A percentile compares a stretch with the other conserved stretches of the same genome.
phyloP scores from a whole-genome alignment of 257 asterid species.

The Asclepias syriaca region DNA sequence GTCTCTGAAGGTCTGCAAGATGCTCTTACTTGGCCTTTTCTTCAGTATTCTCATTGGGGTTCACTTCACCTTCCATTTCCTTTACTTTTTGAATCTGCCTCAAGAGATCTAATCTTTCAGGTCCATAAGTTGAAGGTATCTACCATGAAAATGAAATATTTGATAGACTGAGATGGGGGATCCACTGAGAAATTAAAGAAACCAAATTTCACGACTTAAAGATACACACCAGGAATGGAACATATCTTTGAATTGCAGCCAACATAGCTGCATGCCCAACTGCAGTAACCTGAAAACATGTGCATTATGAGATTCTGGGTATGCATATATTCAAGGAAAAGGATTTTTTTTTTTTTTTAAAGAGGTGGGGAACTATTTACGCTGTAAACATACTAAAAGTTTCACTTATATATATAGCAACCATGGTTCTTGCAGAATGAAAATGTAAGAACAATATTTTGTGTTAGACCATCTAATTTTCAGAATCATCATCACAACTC shows the following conservation, averaged over 20 bases:
- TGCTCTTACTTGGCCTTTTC: constrained; percentile 30
- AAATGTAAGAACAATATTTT: background rate
- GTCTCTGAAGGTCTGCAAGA: background rate
- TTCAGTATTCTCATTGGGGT: constrained; percentile 39
- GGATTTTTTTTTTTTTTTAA: too few species aligned
- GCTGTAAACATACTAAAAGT: background rate
- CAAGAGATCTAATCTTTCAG: constrained; percentile 79
- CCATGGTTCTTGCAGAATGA: background rate
- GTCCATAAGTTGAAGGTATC: constrained; percentile 97
- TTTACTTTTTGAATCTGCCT: constrained; percentile 94
- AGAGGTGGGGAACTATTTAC: too few species aligned
- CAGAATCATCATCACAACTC: too few species aligned
- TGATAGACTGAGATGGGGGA: constrained; percentile 17
- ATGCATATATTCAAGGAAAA: constrained; percentile 16
- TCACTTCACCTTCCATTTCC: constrained; percentile 71
- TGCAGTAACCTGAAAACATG: constrained; percentile 76
- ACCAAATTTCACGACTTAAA: constrained; percentile 7
- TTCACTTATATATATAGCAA: background rate
- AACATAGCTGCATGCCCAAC: constrained; percentile 97
- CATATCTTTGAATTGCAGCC: constrained; percentile 93
- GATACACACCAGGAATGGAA: constrained; percentile 70
- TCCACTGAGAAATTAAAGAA: constrained; percentile 5
- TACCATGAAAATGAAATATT: constrained; percentile 29
- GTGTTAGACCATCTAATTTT: too few species aligned
- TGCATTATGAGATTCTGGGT: constrained; percentile 15